Evolutionary conservation across 208 protist genomes (phyloP).

Genomic region (Novymonas esmeraldas): DNA sequence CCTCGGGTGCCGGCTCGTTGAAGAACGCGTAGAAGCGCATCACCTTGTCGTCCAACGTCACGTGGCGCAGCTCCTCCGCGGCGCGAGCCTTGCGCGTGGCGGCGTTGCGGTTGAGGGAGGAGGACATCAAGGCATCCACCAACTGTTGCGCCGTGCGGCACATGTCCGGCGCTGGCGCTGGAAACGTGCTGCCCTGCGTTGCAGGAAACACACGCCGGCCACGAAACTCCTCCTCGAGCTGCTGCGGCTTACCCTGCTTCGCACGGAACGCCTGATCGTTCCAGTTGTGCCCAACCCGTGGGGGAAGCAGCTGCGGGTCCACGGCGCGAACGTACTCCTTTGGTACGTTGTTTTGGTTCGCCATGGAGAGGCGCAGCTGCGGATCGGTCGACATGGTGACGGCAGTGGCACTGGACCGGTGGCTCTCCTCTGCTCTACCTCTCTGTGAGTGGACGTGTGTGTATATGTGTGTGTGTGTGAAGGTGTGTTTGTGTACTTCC

Average conservation of each 20-base stretch:
- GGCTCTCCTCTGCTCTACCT: too few relatives aligned
- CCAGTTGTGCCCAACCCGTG: slow-evolving; percentile 90
- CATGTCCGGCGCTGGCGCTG: slow-evolving; percentile 42
- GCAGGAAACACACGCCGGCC: slow-evolving; percentile 65
- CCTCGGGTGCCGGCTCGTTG: slow-evolving; percentile 92
- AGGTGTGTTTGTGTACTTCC: too few relatives aligned
- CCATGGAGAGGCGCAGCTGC: slow-evolving; percentile 34
- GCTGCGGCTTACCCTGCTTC: slow-evolving; percentile 81
- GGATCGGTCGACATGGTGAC: slow-evolving; percentile 30
- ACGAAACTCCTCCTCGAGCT: slow-evolving; percentile 82
- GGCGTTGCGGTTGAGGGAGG: slow-evolving; percentile 26
- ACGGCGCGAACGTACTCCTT: slow-evolving; percentile 80
- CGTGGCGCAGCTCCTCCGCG: slow-evolving; percentile 32
- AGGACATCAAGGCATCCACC: slow-evolving; percentile 50
- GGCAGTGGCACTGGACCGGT: too few relatives aligned
- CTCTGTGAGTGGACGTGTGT: too few relatives aligned
- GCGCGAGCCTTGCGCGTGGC: slow-evolving; percentile 14
- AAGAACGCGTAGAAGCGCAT: slow-evolving; percentile 97
- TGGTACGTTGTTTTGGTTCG: slow-evolving; percentile 57
- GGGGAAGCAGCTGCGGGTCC: slow-evolving; percentile 76
- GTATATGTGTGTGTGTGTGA: too few relatives aligned
- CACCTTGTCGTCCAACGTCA: slow-evolving; percentile 94
- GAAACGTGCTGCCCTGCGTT: slow-evolving; percentile 51
- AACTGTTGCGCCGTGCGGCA: slow-evolving; percentile 76
- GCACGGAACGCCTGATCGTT: slow-evolving; percentile 84